A percentile compares a stretch with the other conserved stretches of the same genome.
phyloP scores from a whole-genome alignment of 192 early-diverging fungal species.

The Chytriomyces sp. region DNA sequence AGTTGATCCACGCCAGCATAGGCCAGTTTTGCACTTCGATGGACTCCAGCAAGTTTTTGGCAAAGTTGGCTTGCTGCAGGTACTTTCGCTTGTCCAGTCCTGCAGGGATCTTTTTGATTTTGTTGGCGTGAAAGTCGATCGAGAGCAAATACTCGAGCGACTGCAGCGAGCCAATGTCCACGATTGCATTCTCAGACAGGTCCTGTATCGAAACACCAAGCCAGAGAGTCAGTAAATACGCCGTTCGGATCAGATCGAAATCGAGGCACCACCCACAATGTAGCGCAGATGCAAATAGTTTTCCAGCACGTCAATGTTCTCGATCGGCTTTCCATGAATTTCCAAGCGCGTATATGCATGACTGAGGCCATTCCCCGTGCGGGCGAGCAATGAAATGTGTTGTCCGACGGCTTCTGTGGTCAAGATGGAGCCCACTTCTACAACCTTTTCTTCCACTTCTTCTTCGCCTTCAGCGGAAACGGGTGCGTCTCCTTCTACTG shows the following conservation, averaged over 20 bases:
- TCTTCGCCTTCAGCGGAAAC: not conserved
- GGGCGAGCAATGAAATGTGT: constrained; percentile 49
- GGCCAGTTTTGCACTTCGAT: constrained; percentile 45
- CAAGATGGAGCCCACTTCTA: constrained; percentile 19
- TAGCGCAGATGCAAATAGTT: constrained; percentile 55
- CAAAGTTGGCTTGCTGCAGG: constrained; percentile 53
- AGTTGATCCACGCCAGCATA: constrained; percentile 49
- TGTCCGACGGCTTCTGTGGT: constrained; percentile 41
- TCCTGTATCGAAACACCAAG: constrained; percentile 38
- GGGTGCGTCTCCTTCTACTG: not conserved
- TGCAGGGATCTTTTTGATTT: constrained; percentile 40
- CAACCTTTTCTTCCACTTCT: constrained; percentile 21
- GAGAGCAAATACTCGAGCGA: constrained; percentile 51
- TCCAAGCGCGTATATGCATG: constrained; percentile 60
- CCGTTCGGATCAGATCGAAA: too few relatives aligned
- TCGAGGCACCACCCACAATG: too few relatives aligned
- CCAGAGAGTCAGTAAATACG: not conserved
- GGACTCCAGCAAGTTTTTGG: constrained; percentile 44
- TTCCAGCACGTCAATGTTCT: constrained; percentile 46
- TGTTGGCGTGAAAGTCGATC: constrained; percentile 49
- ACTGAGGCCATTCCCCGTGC: constrained; percentile 55
- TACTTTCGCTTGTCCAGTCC: constrained; percentile 50
- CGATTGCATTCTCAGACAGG: constrained; percentile 47
- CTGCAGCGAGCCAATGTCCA: constrained; percentile 39
- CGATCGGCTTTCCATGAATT: constrained; percentile 43